phyloP scores from a whole-genome alignment of 2,329 filamentous ascomycete species.

The Sporothrix inflata region DNA sequence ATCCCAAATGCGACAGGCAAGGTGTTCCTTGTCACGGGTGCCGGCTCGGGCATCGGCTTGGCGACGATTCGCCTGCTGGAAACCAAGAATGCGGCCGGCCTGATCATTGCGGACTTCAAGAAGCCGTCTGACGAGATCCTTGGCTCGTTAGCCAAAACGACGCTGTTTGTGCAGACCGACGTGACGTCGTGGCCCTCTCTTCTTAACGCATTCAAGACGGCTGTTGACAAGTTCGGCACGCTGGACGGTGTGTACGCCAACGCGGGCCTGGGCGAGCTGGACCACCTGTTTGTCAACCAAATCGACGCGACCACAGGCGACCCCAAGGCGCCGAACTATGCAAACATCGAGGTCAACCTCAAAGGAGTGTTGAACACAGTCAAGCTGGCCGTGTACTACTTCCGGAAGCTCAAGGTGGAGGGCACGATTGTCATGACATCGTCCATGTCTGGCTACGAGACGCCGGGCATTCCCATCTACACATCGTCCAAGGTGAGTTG shows the following conservation, averaged over 20 bases:
- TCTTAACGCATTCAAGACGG: neutral
- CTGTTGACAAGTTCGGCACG: neutral
- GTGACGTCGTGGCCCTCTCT: neutral
- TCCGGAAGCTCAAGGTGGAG: slow-evolving; percentile 11
- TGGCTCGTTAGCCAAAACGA: neutral
- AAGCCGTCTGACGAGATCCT: neutral
- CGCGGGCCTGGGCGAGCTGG: slow-evolving; percentile 7
- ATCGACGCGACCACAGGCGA: neutral
- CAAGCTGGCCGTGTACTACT: slow-evolving; percentile 12
- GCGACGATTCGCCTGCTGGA: neutral
- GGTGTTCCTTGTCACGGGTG: neutral
- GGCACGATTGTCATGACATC: slow-evolving; percentile 6
- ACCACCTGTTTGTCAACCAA: slow-evolving; percentile 8
- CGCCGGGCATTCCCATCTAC: slow-evolving; percentile 18
- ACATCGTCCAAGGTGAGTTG: neutral
- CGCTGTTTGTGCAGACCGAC: slow-evolving; percentile 16
- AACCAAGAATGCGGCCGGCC: slow-evolving; percentile 2
- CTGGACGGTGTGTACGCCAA: slow-evolving; percentile 5
- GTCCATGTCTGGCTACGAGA: slow-evolving; percentile 20
- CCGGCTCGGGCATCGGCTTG: slow-evolving; percentile 1
- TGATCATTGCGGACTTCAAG: slow-evolving; percentile 5
- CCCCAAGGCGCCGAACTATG: neutral
- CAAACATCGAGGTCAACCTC: slow-evolving; percentile 6
- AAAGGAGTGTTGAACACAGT: slow-evolving; percentile 16
- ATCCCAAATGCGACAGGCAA: slow-evolving; percentile 6